These are phyloP conservation scores for Pseudonitzschia multistriata DNA, from an alignment of 108 stramenopile species.

Conservation along the genomic window DNA sequence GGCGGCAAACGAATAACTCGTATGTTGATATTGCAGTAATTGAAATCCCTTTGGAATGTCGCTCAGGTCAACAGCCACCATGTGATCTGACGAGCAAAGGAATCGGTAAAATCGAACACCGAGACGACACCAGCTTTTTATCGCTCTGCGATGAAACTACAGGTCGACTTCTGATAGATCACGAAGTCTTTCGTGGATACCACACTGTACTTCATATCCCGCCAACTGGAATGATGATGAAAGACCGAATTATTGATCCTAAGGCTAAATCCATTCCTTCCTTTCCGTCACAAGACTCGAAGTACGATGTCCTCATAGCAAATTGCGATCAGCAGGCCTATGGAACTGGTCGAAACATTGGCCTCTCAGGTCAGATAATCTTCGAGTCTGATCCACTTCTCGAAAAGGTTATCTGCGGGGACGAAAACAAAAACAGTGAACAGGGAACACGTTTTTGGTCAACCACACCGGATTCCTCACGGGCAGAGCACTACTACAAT, in stretches of 20 bases:
- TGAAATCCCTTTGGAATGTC: not conserved
- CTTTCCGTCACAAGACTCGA: not conserved
- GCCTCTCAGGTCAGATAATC: not conserved
- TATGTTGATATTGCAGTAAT: constrained; percentile 1
- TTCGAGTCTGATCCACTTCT: not conserved
- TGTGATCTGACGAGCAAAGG: not conserved
- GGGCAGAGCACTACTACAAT: not conserved
- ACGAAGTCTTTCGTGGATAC: not conserved
- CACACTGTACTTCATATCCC: not conserved
- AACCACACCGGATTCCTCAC: too few relatives aligned
- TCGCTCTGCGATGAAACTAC: constrained; percentile 3
- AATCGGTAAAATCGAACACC: not conserved
- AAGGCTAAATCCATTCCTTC: not conserved
- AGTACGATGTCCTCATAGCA: not conserved
- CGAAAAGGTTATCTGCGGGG: not conserved
- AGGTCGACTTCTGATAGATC: not conserved
- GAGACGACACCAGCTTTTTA: not conserved
- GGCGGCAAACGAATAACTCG: not conserved
- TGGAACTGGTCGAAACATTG: constrained; percentile 3
- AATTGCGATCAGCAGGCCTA: constrained; percentile 3
- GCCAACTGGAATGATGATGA: not conserved
- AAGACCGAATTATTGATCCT: not conserved
- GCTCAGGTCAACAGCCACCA: not conserved
- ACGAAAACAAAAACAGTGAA: not conserved
- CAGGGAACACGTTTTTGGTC: too few relatives aligned